Conservation (phyloP, 805 yeast species). For the Wickerhamomyces rabaulensis region DNA sequence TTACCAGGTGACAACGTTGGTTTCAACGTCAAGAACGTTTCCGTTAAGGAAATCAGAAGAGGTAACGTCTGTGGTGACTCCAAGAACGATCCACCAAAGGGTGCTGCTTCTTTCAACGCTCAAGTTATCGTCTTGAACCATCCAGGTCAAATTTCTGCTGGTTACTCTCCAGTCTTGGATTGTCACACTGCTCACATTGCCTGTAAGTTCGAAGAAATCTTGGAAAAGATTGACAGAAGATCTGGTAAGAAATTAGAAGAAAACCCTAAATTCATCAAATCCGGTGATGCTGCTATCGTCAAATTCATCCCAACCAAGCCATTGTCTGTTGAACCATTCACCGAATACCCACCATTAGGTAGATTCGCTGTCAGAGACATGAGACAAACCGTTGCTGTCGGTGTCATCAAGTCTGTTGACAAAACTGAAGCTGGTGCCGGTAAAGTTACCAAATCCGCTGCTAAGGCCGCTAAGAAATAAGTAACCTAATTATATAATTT, state of each 20-base stretch:
- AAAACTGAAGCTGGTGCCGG: conserved; percentile 78
- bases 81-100: conserved; percentile 89
- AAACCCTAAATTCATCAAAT: conserved; percentile 87
- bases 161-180: conserved; percentile 88
- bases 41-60: conserved; percentile 89
- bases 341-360: conserved; percentile 97
- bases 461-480: conserved; percentile 26
- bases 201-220: conserved; percentile 75
- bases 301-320: conserved; percentile 86
- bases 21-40: conserved; percentile 91
- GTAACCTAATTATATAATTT: background rate
- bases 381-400: conserved; percentile 99
- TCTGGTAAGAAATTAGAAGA: conserved; percentile 92
- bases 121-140: conserved; percentile 89
- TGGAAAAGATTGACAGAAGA: conserved; percentile 90
- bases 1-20: conserved; percentile 87
- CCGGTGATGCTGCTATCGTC: conserved; percentile 96
- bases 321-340: conserved; percentile 93
- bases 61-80: conserved; percentile 94
- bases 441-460: conserved; percentile 96
- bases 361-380: conserved; percentile 99
- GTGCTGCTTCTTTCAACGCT: conserved; percentile 77
- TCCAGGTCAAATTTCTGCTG: conserved; percentile 91
- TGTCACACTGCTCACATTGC: conserved; percentile 94
- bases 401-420: conserved; percentile 95